Percentiles rank a stretch among this genome's conserved stretches.
phyloP scores from a whole-genome alignment of 2,329 filamentous ascomycete genomes.

The Calonectria hawksworthii region DNA sequence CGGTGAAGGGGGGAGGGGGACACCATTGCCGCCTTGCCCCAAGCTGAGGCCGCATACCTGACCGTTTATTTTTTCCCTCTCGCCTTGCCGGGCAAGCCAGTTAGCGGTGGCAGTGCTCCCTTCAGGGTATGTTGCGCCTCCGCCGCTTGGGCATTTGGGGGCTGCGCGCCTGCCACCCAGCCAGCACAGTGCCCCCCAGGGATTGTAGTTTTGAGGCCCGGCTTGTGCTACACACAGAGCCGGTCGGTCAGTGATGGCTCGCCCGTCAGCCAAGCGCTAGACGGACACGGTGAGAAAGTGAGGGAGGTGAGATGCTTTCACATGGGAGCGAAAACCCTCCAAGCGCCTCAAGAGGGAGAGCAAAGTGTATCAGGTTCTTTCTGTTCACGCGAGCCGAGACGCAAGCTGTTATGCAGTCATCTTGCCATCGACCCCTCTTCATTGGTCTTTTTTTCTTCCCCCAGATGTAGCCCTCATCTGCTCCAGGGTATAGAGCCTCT shows the following conservation, averaged over 20 bases:
- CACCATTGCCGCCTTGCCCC: background rate
- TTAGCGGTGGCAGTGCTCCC: conserved; percentile 30
- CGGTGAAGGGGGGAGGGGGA: conserved; percentile 3
- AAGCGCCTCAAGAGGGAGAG: background rate
- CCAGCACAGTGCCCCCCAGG: too few species aligned
- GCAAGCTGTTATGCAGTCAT: conserved; percentile 34
- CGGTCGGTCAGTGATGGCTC: background rate
- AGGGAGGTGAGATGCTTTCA: conserved; percentile 23
- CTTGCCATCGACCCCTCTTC: conserved; percentile 30
- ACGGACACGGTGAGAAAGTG: conserved; percentile 6
- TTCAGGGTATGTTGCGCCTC: background rate
- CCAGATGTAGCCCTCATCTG: background rate
- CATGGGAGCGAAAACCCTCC: conserved; percentile 17
- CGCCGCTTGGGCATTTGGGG: background rate
- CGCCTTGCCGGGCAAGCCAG: background rate
- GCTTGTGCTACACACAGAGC: background rate
- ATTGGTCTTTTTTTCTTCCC: background rate
- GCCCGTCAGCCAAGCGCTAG: conserved; percentile 8
- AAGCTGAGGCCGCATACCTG: conserved; percentile 6
- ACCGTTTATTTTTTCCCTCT: conserved; percentile 19
- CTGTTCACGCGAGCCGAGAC: conserved; percentile 16
- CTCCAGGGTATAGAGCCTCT: background rate
- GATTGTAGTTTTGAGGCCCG: conserved; percentile 24
- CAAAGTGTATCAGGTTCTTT: conserved; percentile 1
- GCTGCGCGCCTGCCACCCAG: too few species aligned